Conservation (phyloP, 2,329 filamentous ascomycete genomes). For the Didymella pomorum region DNA sequence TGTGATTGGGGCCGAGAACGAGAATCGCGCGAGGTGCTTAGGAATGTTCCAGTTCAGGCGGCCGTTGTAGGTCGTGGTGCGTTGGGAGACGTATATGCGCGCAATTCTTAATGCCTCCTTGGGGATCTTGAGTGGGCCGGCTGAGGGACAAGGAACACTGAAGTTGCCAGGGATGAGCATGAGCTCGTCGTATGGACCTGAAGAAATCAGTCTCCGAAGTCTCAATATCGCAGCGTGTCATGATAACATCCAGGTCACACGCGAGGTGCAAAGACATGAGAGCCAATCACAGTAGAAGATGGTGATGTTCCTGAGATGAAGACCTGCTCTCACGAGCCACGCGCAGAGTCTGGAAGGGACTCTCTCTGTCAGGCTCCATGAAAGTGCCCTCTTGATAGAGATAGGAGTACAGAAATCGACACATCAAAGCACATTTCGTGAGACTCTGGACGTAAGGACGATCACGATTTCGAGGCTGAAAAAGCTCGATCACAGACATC, state of each 20-base stretch:
- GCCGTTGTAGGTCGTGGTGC: slow-evolving; percentile 45
- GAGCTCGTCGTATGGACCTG: slow-evolving; percentile 46
- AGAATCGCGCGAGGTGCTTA: slow-evolving; percentile 47
- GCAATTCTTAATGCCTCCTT: slow-evolving; percentile 41
- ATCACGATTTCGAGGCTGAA: background rate
- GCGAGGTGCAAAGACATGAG: background rate
- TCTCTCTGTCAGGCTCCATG: background rate
- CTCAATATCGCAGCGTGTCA: background rate
- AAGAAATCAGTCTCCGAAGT: background rate
- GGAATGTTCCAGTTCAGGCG: slow-evolving; percentile 49
- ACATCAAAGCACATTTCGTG: background rate
- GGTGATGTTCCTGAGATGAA: background rate
- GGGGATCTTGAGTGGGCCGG: slow-evolving; percentile 29
- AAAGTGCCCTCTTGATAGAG: background rate
- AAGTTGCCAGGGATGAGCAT: slow-evolving; percentile 44
- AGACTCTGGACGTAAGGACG: background rate
- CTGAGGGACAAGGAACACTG: slow-evolving; percentile 30
- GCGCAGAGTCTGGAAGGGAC: background rate
- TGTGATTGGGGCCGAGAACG: slow-evolving; percentile 39
- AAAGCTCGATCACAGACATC: background rate
- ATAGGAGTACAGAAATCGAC: background rate
- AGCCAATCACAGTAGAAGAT: background rate
- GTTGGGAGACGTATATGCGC: slow-evolving; percentile 47
- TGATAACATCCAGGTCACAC: no score
- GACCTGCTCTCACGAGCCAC: background rate